These are phyloP conservation scores for Kwoniella bestiolae DNA, from an alignment of 768 basidiomycete genomes.

Conservation along the genomic window DNA sequence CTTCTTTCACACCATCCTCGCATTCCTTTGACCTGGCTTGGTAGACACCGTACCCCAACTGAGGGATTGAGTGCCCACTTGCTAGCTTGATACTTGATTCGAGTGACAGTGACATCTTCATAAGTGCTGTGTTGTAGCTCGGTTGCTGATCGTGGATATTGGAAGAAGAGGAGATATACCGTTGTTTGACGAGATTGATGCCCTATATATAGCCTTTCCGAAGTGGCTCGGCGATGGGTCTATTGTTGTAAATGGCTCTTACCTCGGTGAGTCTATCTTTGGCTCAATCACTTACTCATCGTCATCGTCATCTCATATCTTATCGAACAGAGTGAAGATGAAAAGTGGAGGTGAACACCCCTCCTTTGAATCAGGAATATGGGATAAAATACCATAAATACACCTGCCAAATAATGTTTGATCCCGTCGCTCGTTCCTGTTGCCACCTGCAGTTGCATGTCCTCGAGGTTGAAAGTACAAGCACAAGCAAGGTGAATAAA, in stretches of 20 bases:
- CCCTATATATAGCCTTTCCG: neutral
- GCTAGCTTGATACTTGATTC: conserved; percentile 39
- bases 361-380: neutral
- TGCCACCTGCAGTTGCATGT: too few relatives aligned
- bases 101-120: conserved; percentile 22
- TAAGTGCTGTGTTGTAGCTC: neutral
- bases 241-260: conserved; percentile 9
- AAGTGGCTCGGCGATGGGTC: neutral
- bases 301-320: neutral
- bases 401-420: neutral
- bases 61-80: conserved; percentile 47
- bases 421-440: neutral
- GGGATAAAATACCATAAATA: conserved; percentile 2
- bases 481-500: too few relatives aligned
- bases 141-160: neutral
- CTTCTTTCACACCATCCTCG: conserved; percentile 37
- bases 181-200: too few relatives aligned
- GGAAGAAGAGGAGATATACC: neutral
- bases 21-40: conserved; percentile 46
- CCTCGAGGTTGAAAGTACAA: too few relatives aligned
- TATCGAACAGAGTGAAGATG: neutral
- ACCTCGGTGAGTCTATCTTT: conserved; percentile 6
- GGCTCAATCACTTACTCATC: neutral
- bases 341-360: conserved; percentile 12
- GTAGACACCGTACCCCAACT: conserved; percentile 57